Percentiles rank a stretch among this genome's conserved stretches.
These are phyloP conservation scores for Allium cepa DNA, from an alignment of 106 monocot species.

Conservation along the genomic window DNA sequence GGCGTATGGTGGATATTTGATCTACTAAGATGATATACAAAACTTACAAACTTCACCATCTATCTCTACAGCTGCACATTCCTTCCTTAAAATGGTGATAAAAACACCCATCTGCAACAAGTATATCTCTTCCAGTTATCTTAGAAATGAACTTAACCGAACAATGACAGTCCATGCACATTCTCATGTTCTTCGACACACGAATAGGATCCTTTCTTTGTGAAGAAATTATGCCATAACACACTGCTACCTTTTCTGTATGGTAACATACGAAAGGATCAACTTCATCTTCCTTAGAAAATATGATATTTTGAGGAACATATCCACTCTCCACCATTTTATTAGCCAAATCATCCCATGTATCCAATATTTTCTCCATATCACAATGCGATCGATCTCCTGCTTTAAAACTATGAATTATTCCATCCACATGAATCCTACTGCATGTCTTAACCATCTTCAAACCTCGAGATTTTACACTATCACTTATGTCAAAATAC, in stretches of 20 bases:
- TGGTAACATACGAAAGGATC: constrained; percentile 54
- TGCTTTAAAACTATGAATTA: constrained; percentile 44
- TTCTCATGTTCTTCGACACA: constrained; percentile 48
- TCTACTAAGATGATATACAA: background rate
- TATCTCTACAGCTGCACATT: constrained; percentile 44
- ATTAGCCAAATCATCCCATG: constrained; percentile 32
- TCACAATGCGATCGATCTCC: constrained; percentile 41
- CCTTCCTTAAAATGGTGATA: constrained; percentile 50
- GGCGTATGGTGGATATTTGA: no score
- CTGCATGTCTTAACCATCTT: constrained; percentile 32
- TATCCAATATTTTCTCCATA: constrained; percentile 24
- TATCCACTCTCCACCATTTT: constrained; percentile 30
- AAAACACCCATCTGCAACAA: constrained; percentile 42
- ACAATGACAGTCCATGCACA: constrained; percentile 59
- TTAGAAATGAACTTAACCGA: constrained; percentile 44
- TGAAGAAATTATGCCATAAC: constrained; percentile 49
- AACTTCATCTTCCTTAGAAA: constrained; percentile 18
- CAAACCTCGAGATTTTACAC: constrained; percentile 32
- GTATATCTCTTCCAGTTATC: constrained; percentile 20
- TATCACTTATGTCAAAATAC: constrained; percentile 19
- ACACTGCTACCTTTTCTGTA: constrained; percentile 59
- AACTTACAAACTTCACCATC: constrained; percentile 22
- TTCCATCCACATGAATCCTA: constrained; percentile 24
- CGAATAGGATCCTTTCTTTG: constrained; percentile 13
- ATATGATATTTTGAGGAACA: constrained; percentile 28